A percentile compares a stretch with the other conserved stretches of the same genome.
phyloP scores from a whole-genome alignment of 805 yeast genomes.

The Huiozyma sinensis region DNA sequence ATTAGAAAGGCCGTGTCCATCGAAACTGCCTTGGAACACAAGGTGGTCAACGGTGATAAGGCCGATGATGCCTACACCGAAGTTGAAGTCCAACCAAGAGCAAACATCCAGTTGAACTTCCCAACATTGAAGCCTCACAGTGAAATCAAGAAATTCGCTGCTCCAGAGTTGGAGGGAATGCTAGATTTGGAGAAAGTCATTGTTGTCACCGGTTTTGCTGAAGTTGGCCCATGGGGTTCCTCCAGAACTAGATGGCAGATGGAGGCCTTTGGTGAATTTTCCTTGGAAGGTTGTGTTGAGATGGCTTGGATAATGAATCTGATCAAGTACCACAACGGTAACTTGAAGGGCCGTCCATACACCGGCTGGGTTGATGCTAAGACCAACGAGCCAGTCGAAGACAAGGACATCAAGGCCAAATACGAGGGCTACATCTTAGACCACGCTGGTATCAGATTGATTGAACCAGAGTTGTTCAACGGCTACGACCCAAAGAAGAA shows the following conservation, averaged over 20 bases:
- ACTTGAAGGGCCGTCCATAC: constrained; percentile 52
- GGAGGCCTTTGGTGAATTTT: constrained; percentile 92
- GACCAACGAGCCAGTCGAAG: constrained; percentile 87
- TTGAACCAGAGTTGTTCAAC: constrained; percentile 88
- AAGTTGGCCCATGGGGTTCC: constrained; percentile 99
- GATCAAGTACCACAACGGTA: constrained; percentile 89
- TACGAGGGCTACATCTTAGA: constrained; percentile 82
- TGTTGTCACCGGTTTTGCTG: constrained; percentile 96
- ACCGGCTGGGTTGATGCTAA: constrained; percentile 97
- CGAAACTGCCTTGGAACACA: constrained; percentile 79
- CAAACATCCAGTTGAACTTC: constrained; percentile 90
- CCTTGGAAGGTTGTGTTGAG: constrained; percentile 95
- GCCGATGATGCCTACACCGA: constrained; percentile 80
- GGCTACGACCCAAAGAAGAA: constrained; percentile 95
- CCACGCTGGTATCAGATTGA: constrained; percentile 92
- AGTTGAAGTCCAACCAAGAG: constrained; percentile 79
- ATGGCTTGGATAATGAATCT: constrained; percentile 99
- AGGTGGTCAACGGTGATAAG: constrained; percentile 73
- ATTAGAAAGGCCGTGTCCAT: constrained; percentile 90
- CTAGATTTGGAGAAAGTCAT: constrained; percentile 84
- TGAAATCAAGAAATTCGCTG: constrained; percentile 53
- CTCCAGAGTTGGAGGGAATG: constrained; percentile 75
- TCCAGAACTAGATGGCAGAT: constrained; percentile 99
- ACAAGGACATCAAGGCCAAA: constrained; percentile 82
- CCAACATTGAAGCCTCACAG: constrained; percentile 74